phyloP scores from a whole-genome alignment of 2,329 filamentous ascomycete genomes.

The Penicillium fuscoglaucum region DNA sequence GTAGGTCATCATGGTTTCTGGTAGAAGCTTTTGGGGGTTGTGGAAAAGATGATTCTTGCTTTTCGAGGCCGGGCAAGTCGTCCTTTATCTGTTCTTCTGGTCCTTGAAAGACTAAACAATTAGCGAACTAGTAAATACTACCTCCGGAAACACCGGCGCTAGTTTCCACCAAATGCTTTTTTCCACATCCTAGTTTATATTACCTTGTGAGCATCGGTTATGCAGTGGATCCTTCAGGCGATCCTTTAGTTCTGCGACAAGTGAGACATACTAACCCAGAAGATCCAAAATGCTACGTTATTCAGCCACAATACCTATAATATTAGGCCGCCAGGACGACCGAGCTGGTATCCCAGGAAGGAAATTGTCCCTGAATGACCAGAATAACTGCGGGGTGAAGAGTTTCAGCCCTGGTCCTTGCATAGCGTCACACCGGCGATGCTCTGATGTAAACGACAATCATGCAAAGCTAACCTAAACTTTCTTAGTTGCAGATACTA shows the following conservation, averaged over 20 bases:
- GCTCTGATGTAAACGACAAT: not conserved
- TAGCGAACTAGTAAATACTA: not conserved
- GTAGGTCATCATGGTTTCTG: conserved; percentile 1
- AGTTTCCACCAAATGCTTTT: not conserved
- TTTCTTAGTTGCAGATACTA: not conserved
- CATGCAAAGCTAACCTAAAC: not conserved
- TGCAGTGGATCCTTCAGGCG: not conserved
- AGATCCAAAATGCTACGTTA: not conserved
- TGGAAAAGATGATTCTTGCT: not conserved
- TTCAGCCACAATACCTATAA: not conserved
- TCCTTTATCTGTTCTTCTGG: not conserved
- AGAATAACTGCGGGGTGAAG: not conserved
- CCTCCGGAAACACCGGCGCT: not conserved
- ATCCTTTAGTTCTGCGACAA: not conserved
- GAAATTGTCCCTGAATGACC: not conserved
- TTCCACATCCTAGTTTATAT: not conserved
- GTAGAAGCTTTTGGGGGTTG: not conserved
- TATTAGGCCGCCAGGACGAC: not conserved
- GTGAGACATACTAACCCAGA: not conserved
- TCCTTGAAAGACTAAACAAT: not conserved
- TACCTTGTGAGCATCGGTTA: not conserved
- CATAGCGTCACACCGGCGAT: not conserved
- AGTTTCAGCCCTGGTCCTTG: not conserved
- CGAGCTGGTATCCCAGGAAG: not conserved
- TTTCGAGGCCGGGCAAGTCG: not conserved